Evolutionary conservation across 805 yeast genomes (phyloP).

Genomic region (Pichia insulana): DNA sequence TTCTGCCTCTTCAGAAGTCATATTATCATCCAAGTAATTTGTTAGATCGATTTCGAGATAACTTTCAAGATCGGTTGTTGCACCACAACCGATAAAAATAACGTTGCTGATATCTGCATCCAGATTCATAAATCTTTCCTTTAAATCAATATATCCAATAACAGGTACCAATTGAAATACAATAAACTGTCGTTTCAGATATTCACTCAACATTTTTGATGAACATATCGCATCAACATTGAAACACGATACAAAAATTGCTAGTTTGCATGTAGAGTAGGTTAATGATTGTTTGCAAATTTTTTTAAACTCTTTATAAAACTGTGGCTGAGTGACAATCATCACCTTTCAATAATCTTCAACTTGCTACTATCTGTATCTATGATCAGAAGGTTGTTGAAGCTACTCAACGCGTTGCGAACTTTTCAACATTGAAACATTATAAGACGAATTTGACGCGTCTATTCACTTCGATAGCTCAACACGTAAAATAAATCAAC

Average conservation of each 20-base stretch:
- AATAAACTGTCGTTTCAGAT: conserved; percentile 72
- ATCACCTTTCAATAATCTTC: conserved; percentile 28
- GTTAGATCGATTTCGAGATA: conserved; percentile 57
- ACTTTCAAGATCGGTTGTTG: conserved; percentile 74
- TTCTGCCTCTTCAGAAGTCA: conserved; percentile 1
- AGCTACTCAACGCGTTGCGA: too few species aligned
- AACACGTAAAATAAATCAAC: too few species aligned
- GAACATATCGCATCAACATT: conserved; percentile 91
- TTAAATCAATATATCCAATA: conserved; percentile 80
- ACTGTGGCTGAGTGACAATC: conserved; percentile 69
- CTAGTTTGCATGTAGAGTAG: conserved; percentile 86
- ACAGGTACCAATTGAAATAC: conserved; percentile 88
- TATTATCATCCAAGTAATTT: conserved; percentile 35
- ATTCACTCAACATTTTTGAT: conserved; percentile 59
- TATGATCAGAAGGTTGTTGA: too few species aligned
- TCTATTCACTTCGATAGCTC: too few species aligned
- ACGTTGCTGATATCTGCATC: conserved; percentile 74
- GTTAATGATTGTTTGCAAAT: conserved; percentile 68
- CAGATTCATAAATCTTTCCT: conserved; percentile 48
- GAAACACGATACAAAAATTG: conserved; percentile 81
- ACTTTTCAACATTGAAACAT: too few species aligned
- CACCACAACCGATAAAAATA: conserved; percentile 86
- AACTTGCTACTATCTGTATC: too few species aligned
- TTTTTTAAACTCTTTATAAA: conserved; percentile 56
- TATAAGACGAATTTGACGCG: too few species aligned